A percentile compares a stretch with the other conserved stretches of the same genome.
phyloP scores from a whole-genome alignment of 257 asterid genomes.

The Solanum chaucha region DNA sequence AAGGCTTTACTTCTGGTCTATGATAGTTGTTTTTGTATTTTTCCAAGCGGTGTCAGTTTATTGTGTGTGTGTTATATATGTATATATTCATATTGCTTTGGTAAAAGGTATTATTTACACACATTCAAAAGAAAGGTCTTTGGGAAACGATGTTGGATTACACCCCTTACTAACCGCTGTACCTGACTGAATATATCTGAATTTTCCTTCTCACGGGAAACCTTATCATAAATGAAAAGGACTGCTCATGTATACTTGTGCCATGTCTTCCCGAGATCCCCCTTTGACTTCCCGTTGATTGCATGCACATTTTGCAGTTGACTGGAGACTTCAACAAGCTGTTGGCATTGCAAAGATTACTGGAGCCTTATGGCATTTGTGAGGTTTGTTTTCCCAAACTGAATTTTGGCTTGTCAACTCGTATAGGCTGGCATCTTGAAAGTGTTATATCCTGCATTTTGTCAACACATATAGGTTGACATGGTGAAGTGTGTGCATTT shows the following conservation, averaged over 20 bases:
- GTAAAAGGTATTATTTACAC: not conserved
- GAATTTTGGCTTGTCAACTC: not conserved
- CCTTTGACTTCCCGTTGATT: not conserved
- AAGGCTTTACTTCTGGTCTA: not conserved
- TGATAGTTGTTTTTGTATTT: not conserved
- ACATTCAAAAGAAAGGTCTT: not conserved
- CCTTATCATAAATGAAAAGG: not conserved
- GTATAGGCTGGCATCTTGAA: not conserved
- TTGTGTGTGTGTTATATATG: not conserved
- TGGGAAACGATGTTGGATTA: not conserved
- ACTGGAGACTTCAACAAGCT: slow-evolving; percentile 81
- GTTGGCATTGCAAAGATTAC: slow-evolving; percentile 65
- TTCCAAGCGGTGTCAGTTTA: not conserved
- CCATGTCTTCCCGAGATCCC: not conserved
- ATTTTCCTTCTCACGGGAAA: not conserved
- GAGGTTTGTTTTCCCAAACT: slow-evolving; percentile 47
- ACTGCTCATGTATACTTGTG: not conserved
- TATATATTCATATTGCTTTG: not conserved
- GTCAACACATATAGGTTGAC: not conserved
- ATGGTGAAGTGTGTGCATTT: not conserved
- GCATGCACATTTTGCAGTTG: slow-evolving; percentile 29
- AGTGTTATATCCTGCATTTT: not conserved
- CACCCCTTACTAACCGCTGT: not conserved
- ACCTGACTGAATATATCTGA: not conserved
- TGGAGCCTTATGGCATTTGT: slow-evolving; percentile 85